phyloP scores from a whole-genome alignment of 805 yeast species.

The Kodamaea leandrae region DNA sequence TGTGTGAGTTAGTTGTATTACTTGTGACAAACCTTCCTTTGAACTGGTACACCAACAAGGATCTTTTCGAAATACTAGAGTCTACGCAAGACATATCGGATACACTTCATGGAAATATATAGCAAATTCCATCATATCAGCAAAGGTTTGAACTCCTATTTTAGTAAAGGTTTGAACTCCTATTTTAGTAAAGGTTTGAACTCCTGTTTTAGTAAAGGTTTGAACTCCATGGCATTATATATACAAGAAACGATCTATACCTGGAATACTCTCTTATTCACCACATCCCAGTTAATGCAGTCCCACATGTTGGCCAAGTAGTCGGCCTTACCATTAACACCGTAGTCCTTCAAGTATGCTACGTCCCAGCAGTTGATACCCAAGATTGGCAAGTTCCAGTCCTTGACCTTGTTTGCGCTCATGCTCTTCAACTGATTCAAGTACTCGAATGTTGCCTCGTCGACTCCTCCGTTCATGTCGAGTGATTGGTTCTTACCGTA shows the following conservation, averaged over 20 bases:
- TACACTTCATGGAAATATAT: background rate
- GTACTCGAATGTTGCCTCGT: constrained; percentile 50
- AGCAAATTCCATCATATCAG: background rate
- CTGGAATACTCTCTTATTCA: constrained; percentile 50
- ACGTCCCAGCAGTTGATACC: constrained; percentile 85
- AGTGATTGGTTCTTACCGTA: constrained; percentile 66
- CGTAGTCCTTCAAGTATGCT: constrained; percentile 84
- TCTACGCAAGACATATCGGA: constrained; percentile 7
- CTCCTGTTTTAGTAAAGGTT: background rate
- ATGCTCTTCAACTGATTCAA: constrained; percentile 43
- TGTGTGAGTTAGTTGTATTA: constrained; percentile 30
- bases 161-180: background rate
- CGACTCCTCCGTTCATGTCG: constrained; percentile 74
- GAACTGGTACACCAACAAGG: constrained; percentile 36
- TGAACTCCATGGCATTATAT: background rate
- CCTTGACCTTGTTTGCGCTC: constrained; percentile 44
- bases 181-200: background rate
- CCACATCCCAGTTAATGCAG: constrained; percentile 79
- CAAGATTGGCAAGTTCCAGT: constrained; percentile 70
- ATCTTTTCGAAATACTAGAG: constrained; percentile 24
- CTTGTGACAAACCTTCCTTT: constrained; percentile 33
- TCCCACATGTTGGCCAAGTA: constrained; percentile 76
- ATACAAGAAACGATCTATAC: constrained; percentile 12
- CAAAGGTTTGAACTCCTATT: background rate
- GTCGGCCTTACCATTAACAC: constrained; percentile 66